Evolutionary conservation across 768 basidiomycete species (phyloP), one percentile per base, ranked within the genome.

Genomic region (Cystobasidium ongulense): DNA sequence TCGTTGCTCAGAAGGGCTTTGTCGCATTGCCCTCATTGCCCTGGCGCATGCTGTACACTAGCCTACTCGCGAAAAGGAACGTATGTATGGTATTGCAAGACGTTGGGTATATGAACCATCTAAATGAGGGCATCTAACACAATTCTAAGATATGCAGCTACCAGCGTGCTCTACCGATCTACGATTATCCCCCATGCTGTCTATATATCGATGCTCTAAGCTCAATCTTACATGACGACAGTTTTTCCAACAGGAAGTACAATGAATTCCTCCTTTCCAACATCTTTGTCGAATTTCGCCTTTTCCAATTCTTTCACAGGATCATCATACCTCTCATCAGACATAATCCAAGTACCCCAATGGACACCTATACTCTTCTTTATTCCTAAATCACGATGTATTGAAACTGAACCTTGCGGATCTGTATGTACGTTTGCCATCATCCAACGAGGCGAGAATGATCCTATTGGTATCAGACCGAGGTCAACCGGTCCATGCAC

Each of bases 401-500:
- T 80, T 7, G 76, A 35, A 1, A 80, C 78, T 11, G 81, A 79
- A 8, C 79, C 81, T 38, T 61, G 54, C 8, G 74, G 74, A 72
- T 75, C 33, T 75, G 76, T 59, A 53, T 67, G 73, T 18, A 74
- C 31, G 8, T 33, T 61, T 1, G 27, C 17, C 62, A 73, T 63
- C 17, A 73, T 63, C 39, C 39, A 64, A 10, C 72, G 29, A 7
- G 81, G 81, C 23, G 79, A 79, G 68, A 81, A 81, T 18, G 77
- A 75, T 39, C 81, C 81, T 27, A 81, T 81, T 0, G 81, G 80
- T 62, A 81, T 80, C 11, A 80, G 78, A 15, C 79, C 81, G 21
- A 81, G 74, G 36, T 79, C 76, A 23, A 81, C 72, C 1, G 78
- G 77, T 0, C 80, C 80, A 3, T 80, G 59, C 0, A 81, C 76